Evolutionary conservation across 148 eudicot genomes (phyloP).

Genomic region (Cornus controversa): DNA sequence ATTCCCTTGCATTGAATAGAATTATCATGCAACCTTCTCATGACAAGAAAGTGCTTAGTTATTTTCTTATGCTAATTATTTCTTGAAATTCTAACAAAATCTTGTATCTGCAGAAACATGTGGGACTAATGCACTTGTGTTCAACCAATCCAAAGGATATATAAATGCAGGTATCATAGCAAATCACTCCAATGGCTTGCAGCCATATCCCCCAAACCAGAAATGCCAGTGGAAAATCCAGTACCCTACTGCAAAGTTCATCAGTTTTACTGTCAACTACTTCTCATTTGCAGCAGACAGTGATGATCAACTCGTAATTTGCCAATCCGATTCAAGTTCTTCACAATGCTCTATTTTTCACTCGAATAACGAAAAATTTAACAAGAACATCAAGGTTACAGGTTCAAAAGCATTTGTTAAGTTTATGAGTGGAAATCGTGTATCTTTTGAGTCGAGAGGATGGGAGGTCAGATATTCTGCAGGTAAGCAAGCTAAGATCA

Average conservation of each 20-base stretch:
- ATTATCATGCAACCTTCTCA: no score
- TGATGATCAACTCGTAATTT: background rate
- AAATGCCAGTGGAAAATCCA: background rate
- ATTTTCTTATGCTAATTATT: no score
- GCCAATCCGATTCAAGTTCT: background rate
- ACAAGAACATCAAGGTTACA: background rate
- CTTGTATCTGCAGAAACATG: background rate
- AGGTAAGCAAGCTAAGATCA: background rate
- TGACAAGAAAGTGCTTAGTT: background rate
- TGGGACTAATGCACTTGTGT: background rate
- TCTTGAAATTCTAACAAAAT: background rate
- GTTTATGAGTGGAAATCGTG: background rate
- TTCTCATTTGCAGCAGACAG: background rate
- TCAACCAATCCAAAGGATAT: background rate
- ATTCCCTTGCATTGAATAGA: no score
- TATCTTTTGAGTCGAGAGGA: background rate
- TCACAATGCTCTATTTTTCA: background rate
- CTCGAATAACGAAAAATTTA: background rate
- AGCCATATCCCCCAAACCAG: constrained; percentile 3
- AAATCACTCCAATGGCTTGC: background rate
- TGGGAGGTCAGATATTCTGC: constrained; percentile 1
- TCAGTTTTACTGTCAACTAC: background rate
- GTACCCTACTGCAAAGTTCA: background rate
- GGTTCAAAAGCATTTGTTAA: background rate
- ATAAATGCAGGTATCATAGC: background rate